A percentile compares a stretch with the other conserved stretches of the same genome.
phyloP scores from a whole-genome alignment of 345 rosid species.

The Laguncularia racemosa region DNA sequence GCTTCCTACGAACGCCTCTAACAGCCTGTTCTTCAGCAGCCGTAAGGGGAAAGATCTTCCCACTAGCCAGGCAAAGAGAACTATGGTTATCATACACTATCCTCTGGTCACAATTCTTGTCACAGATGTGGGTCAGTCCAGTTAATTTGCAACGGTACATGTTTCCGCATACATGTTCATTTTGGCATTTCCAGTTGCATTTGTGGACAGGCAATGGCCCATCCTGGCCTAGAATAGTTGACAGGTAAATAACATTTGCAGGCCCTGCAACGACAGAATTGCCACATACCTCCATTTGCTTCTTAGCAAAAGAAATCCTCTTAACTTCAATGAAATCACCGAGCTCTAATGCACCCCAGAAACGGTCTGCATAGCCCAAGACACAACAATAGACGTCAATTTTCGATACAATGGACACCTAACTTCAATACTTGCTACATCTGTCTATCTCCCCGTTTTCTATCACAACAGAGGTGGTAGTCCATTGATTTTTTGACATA shows the following conservation, averaged over 20 bases:
- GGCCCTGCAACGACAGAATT: slow-evolving; percentile 55
- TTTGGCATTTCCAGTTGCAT: slow-evolving; percentile 90
- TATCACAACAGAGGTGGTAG: too few relatives aligned
- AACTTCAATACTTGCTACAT: too few relatives aligned
- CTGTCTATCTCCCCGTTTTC: too few relatives aligned
- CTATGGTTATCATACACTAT: slow-evolving; percentile 93
- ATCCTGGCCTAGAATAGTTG: slow-evolving; percentile 79
- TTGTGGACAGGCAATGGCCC: slow-evolving; percentile 69
- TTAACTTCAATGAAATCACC: slow-evolving; percentile 2
- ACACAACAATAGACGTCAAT: slow-evolving; percentile 2
- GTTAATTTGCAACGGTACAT: slow-evolving; percentile 93
- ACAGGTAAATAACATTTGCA: slow-evolving; percentile 81
- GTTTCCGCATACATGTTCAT: slow-evolving; percentile 83
- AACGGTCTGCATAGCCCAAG: slow-evolving; percentile 29
- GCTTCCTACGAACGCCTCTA: slow-evolving; percentile 94
- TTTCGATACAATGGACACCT: too few relatives aligned
- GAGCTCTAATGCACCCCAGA: not conserved
- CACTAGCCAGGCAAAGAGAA: slow-evolving; percentile 86
- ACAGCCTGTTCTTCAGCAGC: slow-evolving; percentile 84
- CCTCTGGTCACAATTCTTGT: slow-evolving; percentile 98
- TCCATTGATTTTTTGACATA: too few relatives aligned
- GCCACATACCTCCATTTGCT: slow-evolving; percentile 78
- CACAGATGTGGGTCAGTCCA: slow-evolving; percentile 90
- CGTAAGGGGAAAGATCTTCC: slow-evolving; percentile 71
- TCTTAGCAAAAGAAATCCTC: slow-evolving; percentile 1